These are phyloP conservation scores for Mollisia scopiformis DNA, from an alignment of 2,329 filamentous ascomycete species.

Conservation along the genomic window DNA sequence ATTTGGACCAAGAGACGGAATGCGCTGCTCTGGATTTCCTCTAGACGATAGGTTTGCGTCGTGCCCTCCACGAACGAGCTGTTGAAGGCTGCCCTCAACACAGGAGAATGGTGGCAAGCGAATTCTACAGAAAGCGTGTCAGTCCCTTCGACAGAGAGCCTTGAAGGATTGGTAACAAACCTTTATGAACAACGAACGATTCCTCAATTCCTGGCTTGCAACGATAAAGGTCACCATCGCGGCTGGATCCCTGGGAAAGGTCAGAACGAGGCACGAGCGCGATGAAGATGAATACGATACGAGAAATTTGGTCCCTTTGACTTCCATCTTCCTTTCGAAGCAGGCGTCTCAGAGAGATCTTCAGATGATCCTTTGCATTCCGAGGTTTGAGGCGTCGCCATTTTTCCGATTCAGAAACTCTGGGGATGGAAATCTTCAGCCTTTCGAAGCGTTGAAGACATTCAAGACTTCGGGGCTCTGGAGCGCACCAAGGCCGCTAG, in stretches of 20 bases:
- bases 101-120: constrained; percentile 2
- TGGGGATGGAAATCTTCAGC: no score
- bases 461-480: no score
- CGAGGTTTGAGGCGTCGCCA: no score
- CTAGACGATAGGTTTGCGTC: constrained; percentile 2
- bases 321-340: no score
- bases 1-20: constrained; percentile 3
- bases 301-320: not conserved
- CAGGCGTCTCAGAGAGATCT: no score
- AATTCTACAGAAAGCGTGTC: not conserved
- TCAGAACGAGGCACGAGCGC: not conserved
- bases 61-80: not conserved
- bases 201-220: not conserved
- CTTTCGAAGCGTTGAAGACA: no score
- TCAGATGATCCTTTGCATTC: no score
- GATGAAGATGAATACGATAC: not conserved
- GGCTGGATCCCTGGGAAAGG: not conserved
- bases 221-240: not conserved
- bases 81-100: not conserved
- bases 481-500: no score
- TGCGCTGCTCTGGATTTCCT: not conserved
- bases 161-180: not conserved
- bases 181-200: not conserved
- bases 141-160: not conserved
- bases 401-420: no score